Evolutionary conservation across 2,329 filamentous ascomycete species (phyloP).

Genomic region (Aspergillus spinulosporus): DNA sequence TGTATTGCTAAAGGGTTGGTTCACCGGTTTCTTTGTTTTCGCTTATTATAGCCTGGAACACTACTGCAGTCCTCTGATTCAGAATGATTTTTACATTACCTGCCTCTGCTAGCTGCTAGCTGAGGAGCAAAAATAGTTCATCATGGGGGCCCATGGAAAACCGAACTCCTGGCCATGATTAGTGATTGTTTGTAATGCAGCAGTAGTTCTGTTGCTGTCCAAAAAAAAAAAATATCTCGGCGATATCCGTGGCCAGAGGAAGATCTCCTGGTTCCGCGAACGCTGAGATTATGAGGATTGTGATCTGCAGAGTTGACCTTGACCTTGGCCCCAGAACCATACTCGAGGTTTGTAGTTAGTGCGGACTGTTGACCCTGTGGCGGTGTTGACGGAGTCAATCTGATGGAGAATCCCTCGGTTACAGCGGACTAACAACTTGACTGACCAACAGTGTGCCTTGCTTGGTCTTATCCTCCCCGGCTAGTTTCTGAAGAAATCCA

Average conservation of each 20-base stretch:
- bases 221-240: background rate
- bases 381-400: background rate
- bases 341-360: background rate
- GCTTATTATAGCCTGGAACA: background rate
- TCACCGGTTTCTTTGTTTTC: background rate
- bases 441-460: slow-evolving; percentile 1
- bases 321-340: background rate
- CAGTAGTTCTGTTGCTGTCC: background rate
- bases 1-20: background rate
- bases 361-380: background rate
- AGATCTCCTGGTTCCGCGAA: background rate
- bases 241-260: background rate
- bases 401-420: background rate
- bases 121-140: background rate
- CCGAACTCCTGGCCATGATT: background rate
- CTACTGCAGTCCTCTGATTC: background rate
- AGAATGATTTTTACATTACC: background rate
- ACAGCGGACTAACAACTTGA: background rate
- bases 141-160: background rate
- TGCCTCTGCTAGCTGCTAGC: background rate
- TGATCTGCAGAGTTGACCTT: background rate
- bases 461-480: background rate
- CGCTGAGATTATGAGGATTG: background rate
- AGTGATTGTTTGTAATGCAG: background rate
- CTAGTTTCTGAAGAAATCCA: slow-evolving; percentile 4